Evolutionary conservation across 352 stramenopile species (phyloP).

Genomic region (Globisporangium viniferum): DNA sequence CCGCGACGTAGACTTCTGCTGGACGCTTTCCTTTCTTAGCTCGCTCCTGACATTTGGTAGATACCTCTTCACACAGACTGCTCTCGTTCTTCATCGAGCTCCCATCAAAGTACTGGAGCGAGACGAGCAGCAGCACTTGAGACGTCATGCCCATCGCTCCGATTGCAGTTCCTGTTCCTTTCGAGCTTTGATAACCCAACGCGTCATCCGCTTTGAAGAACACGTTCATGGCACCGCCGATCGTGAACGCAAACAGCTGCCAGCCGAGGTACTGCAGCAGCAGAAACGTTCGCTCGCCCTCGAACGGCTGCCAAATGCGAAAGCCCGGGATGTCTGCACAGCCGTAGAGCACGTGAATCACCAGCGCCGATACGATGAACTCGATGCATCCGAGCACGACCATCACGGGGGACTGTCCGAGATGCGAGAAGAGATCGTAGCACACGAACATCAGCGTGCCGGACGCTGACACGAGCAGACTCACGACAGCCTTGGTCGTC

Average conservation of each 20-base stretch:
- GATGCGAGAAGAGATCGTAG: constrained; percentile 34
- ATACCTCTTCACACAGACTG: no score
- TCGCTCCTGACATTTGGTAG: neutral
- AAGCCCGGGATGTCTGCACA: constrained; percentile 46
- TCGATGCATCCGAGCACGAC: constrained; percentile 30
- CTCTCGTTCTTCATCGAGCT: neutral
- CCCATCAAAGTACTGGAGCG: constrained; percentile 41
- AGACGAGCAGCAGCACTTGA: constrained; percentile 44
- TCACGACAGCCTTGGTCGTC: constrained; percentile 50
- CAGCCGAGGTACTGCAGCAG: constrained; percentile 61
- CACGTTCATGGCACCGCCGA: constrained; percentile 37
- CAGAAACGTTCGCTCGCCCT: constrained; percentile 47
- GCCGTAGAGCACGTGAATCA: constrained; percentile 54
- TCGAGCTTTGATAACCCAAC: constrained; percentile 9
- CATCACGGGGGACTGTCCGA: constrained; percentile 32
- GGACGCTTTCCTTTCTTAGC: constrained; percentile 8
- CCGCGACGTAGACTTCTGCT: constrained; percentile 34
- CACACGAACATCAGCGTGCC: constrained; percentile 40
- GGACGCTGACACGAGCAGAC: constrained; percentile 43
- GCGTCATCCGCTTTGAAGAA: constrained; percentile 23
- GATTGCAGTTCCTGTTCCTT: constrained; percentile 30
- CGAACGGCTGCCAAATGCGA: constrained; percentile 52
- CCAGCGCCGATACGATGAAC: constrained; percentile 39
- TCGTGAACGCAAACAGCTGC: constrained; percentile 48
- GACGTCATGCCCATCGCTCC: constrained; percentile 46